A percentile compares a stretch with the other conserved stretches of the same genome.
Evolutionary conservation across 169 alveolate species (phyloP).

Genomic region (Plasmodium gaboni): DNA sequence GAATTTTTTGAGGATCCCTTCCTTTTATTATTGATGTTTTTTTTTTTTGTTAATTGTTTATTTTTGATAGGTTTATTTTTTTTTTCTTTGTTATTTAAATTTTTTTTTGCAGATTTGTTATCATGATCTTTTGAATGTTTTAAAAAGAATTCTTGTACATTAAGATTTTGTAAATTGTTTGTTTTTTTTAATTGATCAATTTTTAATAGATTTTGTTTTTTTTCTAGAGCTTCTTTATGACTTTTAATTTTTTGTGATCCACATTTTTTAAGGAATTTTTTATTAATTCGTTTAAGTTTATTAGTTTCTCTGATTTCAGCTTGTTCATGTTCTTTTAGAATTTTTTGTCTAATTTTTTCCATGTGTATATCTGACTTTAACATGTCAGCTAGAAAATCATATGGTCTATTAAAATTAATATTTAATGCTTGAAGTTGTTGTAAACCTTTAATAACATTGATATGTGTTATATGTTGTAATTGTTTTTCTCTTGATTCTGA

Average conservation of each 20-base stretch:
- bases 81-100: neutral
- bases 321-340: constrained; percentile 36
- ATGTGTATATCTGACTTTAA: constrained; percentile 42
- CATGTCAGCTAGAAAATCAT: constrained; percentile 66
- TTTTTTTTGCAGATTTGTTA: neutral
- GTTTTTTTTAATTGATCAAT: constrained; percentile 30
- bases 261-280: constrained; percentile 53
- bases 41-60: neutral
- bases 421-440: constrained; percentile 30
- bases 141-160: constrained; percentile 50
- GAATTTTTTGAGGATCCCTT: neutral
- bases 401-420: constrained; percentile 56
- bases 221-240: constrained; percentile 62
- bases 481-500: constrained; percentile 35
- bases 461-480: constrained; percentile 20
- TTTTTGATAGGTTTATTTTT: neutral
- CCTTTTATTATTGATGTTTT: neutral
- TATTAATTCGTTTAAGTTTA: constrained; percentile 63
- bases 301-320: constrained; percentile 34
- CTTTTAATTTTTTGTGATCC: constrained; percentile 37
- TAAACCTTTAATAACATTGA: constrained; percentile 25
- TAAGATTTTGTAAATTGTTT: constrained; percentile 10
- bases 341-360: constrained; percentile 40
- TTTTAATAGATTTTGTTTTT: constrained; percentile 37
- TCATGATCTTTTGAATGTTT: constrained; percentile 29